Percentiles rank a stretch among this genome's conserved stretches.
Conservation (phyloP, 345 rosid genomes). For the Trapa bicornis region DNA sequence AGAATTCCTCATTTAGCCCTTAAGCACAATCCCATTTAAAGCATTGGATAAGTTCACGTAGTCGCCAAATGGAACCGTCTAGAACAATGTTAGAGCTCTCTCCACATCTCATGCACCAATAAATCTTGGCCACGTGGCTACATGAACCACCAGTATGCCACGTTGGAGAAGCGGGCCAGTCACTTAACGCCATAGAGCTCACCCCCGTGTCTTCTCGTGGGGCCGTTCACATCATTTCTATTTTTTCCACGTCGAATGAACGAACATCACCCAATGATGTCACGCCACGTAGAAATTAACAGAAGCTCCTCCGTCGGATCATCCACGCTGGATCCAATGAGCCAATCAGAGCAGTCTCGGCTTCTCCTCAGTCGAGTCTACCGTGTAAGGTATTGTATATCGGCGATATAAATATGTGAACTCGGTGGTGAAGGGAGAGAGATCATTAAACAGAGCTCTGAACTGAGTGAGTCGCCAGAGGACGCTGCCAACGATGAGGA, state of each 20-base stretch:
- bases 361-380: neutral
- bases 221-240: neutral
- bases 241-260: conserved; percentile 38
- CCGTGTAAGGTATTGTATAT: neutral
- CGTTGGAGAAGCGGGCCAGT: neutral
- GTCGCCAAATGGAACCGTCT: neutral
- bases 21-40: neutral
- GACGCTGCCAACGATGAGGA: conserved; percentile 46
- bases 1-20: too few relatives aligned
- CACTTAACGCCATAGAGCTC: neutral
- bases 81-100: neutral
- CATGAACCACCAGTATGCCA: neutral
- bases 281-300: conserved; percentile 13
- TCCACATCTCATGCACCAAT: neutral
- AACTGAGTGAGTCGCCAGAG: neutral
- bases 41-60: too few relatives aligned
- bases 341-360: conserved; percentile 3
- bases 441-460: neutral
- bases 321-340: conserved; percentile 23
- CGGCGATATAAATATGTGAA: neutral
- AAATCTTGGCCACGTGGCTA: neutral
- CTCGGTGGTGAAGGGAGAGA: neutral
- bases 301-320: conserved; percentile 23
- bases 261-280: conserved; percentile 14
- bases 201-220: neutral